phyloP scores from a whole-genome alignment of 1,139 yeast genomes.

The Pichia sp. region DNA sequence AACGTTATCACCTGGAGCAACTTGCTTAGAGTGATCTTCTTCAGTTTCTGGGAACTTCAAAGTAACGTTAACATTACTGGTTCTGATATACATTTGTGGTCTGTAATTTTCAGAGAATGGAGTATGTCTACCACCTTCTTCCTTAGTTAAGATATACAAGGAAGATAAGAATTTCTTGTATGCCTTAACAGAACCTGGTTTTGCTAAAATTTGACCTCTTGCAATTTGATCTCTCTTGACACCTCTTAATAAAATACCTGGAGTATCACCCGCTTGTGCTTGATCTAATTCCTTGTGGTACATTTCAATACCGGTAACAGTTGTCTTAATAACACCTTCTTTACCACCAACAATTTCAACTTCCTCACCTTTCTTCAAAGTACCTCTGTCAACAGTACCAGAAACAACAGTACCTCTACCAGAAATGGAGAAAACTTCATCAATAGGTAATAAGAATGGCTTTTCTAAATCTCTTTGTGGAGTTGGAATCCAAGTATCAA shows the following conservation, averaged over 20 bases:
- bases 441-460: conserved; percentile 96
- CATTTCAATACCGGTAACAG: conserved; percentile 98
- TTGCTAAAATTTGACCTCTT: conserved; percentile 97
- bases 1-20: conserved; percentile 97
- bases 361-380: conserved; percentile 96
- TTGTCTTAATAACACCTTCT: conserved; percentile 81
- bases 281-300: conserved; percentile 96
- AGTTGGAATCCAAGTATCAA: conserved; percentile 92
- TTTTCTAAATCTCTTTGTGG: conserved; percentile 94
- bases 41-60: conserved; percentile 88
- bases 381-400: conserved; percentile 98
- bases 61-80: conserved; percentile 91
- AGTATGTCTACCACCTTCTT: conserved; percentile 99
- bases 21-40: conserved; percentile 80
- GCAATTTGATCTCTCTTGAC: conserved; percentile 92
- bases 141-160: conserved; percentile 83
- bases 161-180: conserved; percentile 94
- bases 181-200: conserved; percentile 87
- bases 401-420: conserved; percentile 99
- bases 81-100: conserved; percentile 95
- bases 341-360: conserved; percentile 92
- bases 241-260: conserved; percentile 97
- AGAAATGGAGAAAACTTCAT: conserved; percentile 94
- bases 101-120: conserved; percentile 96
- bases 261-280: conserved; percentile 99